Conservation (phyloP, 2,329 filamentous ascomycete species). For the Graphiopsis chlorocephala region DNA sequence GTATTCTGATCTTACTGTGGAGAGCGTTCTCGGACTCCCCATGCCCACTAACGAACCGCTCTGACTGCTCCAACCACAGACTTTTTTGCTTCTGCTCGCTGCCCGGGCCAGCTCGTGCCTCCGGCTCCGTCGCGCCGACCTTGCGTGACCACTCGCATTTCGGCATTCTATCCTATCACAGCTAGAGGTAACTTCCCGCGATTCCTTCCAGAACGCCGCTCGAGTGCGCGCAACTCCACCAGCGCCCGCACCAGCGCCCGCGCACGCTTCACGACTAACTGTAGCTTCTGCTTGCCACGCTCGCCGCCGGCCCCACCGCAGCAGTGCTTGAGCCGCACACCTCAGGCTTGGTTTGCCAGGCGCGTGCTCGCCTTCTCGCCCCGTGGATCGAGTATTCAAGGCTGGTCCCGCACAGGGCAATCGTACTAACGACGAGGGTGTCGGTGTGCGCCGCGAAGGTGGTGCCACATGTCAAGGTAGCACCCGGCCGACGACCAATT, state of each 20-base stretch:
- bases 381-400: background rate
- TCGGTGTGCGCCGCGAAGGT: constrained; percentile 11
- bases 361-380: constrained; percentile 1
- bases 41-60: background rate
- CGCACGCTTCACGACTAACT: constrained; percentile 7
- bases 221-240: background rate
- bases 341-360: constrained; percentile 5
- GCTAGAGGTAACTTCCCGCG: constrained; percentile 5
- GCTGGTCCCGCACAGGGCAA: constrained; percentile 1
- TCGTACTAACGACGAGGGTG: background rate
- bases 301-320: background rate
- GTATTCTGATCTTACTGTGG: background rate
- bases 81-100: background rate
- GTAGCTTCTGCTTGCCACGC: constrained; percentile 11
- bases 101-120: constrained; percentile 7
- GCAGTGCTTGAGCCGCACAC: constrained; percentile 16
- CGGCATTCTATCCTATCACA: constrained; percentile 13
- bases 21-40: background rate
- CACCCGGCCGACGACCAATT: constrained; percentile 10
- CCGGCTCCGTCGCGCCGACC: constrained; percentile 12
- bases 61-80: background rate
- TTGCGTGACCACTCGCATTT: constrained; percentile 8
- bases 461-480: constrained; percentile 14
- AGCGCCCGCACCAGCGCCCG: background rate
- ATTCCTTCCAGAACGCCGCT: constrained; percentile 14